Conservation (phyloP, 441 rosid genomes). For the Flueggea neowawraea region DNA sequence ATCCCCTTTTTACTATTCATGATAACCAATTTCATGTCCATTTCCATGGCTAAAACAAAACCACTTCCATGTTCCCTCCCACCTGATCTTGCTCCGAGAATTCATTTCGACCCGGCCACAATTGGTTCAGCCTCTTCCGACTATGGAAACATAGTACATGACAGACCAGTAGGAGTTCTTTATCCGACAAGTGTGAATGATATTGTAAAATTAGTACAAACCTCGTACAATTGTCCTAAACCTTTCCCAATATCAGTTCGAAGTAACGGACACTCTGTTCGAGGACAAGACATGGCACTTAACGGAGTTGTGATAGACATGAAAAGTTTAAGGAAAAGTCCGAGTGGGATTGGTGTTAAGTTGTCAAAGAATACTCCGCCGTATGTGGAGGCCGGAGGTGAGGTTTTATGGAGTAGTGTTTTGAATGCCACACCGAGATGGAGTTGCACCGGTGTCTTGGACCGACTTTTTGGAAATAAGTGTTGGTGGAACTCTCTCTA, state of each 20-base stretch:
- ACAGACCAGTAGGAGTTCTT: conserved; percentile 57
- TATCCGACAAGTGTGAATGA: conserved; percentile 47
- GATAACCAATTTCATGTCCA: neutral
- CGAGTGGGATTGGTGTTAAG: conserved; percentile 20
- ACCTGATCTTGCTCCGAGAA: conserved; percentile 16
- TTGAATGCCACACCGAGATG: conserved; percentile 36
- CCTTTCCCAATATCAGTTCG: conserved; percentile 58
- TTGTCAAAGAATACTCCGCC: conserved; percentile 10
- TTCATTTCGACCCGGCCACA: conserved; percentile 35
- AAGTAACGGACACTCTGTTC: conserved; percentile 69
- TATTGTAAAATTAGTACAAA: conserved; percentile 41
- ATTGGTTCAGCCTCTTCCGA: conserved; percentile 56
- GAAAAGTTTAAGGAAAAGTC: conserved; percentile 31
- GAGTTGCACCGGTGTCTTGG: conserved; percentile 72
- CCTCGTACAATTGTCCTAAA: conserved; percentile 28
- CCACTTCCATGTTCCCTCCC: conserved; percentile 19
- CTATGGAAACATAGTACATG: conserved; percentile 58
- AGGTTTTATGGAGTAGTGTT: conserved; percentile 76
- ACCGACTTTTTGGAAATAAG: conserved; percentile 74
- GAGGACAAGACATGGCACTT: conserved; percentile 65
- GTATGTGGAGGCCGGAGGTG: conserved; percentile 80
- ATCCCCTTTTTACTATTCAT: neutral
- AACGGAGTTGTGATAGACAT: conserved; percentile 73
- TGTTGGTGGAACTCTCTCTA: conserved; percentile 91
- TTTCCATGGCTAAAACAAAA: conserved; percentile 17